phyloP scores from a whole-genome alignment of 495 filamentous ascomycete genomes.

The Aspergillus incahuasiensis region DNA sequence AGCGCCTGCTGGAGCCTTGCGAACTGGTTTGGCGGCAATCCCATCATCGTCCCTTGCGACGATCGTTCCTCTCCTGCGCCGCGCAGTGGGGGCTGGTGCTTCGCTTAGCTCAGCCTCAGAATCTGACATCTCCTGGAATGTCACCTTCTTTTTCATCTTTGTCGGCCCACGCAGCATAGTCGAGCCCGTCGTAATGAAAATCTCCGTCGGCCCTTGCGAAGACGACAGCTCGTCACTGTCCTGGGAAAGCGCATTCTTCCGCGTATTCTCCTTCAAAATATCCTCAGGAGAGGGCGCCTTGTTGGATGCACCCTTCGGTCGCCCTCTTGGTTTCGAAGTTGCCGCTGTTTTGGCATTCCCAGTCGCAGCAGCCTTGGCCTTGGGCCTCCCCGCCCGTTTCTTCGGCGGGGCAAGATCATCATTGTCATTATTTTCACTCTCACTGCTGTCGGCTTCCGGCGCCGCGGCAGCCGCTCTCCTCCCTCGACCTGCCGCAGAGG shows the following conservation, averaged over 20 bases:
- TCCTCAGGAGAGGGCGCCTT: slow-evolving; percentile 16
- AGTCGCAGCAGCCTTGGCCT: slow-evolving; percentile 15
- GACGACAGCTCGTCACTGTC: slow-evolving; percentile 15
- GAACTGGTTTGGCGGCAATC: slow-evolving; percentile 46
- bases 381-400: slow-evolving; percentile 35
- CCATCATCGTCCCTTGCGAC: slow-evolving; percentile 25
- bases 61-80: slow-evolving; percentile 20
- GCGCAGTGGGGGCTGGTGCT: slow-evolving; percentile 19
- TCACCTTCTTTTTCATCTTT: slow-evolving; percentile 49
- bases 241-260: slow-evolving; percentile 24
- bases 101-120: slow-evolving; percentile 31
- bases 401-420: slow-evolving; percentile 25
- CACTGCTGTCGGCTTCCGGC: slow-evolving; percentile 8
- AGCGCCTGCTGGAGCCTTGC: slow-evolving; percentile 32
- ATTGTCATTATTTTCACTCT: slow-evolving; percentile 16
- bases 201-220: slow-evolving; percentile 21
- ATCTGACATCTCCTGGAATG: slow-evolving; percentile 42
- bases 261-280: slow-evolving; percentile 17
- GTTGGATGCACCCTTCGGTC: slow-evolving; percentile 29
- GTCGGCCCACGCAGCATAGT: slow-evolving; percentile 36
- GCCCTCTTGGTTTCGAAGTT: slow-evolving; percentile 29
- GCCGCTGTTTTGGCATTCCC: slow-evolving; percentile 13
- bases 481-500: slow-evolving; percentile 14
- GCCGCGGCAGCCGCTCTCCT: slow-evolving; percentile 15
- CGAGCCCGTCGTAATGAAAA: slow-evolving; percentile 31